Evolutionary conservation across 768 basidiomycete species (phyloP), one percentile per base, ranked within the genome.

Genomic region (Mycena albidolilacea): DNA sequence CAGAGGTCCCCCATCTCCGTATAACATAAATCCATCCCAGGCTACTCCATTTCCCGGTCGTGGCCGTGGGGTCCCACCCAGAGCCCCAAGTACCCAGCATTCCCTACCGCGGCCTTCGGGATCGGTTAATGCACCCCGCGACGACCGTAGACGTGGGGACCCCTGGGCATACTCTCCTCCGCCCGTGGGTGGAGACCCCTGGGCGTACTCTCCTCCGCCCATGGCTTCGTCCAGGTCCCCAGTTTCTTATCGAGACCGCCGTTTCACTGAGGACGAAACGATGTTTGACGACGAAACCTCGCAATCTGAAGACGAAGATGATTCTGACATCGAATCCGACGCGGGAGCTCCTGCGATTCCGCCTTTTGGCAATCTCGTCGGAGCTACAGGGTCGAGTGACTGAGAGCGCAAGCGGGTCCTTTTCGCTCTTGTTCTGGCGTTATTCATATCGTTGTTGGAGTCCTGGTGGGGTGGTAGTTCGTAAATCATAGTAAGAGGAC

Each of bases 101-200:
- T 15, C 23, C 41, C 60, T 41, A 39, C 14, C 37, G 12, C 60
- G 44, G 41, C 54, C 15, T 17, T 58, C 65, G 23, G 65, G 65
- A 46, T 58, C 57, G 30, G 37, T 37, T 3, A 39, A 7, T 8
- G n/a, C 43, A 17, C 41, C 41, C 14, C 58, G 23, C 35, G 19
- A 10, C 5, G 4, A 23, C 15, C 35, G 43, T 10, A 44, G 41
- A 61, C 12, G 17, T 11, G n/a, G 44, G 2, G 21, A 48, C 35
- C n/a, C 35, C n/a, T 67, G 66, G 66, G 46, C 66, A n/a, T 67
- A 67, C 58, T 38, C 58, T 21, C 43, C 66, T 48, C 17, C 66
- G 35, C 63, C 23, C 4, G 48, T 10, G 23, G 35, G 9, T 11
- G n/a, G 44, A 6, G 21, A 48, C 35, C n/a, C n/a, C n/a, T 67